Conservation (phyloP, 805 yeast genomes). For the Suhomyces tanzawaensis region DNA sequence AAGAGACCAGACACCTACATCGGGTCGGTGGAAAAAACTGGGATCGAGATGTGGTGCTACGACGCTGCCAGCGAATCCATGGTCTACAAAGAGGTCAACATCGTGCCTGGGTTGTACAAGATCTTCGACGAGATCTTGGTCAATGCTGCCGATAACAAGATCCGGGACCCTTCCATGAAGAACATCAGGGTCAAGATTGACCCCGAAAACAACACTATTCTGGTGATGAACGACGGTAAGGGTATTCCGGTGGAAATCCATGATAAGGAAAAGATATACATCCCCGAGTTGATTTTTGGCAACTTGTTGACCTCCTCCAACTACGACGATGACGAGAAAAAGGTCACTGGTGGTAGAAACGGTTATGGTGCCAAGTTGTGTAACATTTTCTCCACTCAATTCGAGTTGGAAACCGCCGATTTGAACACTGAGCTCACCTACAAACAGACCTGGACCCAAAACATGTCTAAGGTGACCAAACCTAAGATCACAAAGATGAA, state of each 20-base stretch:
- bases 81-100: constrained; percentile 60
- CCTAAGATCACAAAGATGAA: constrained; percentile 66
- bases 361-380: constrained; percentile 98
- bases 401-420: constrained; percentile 87
- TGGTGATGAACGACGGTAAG: constrained; percentile 86
- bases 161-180: constrained; percentile 89
- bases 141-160: constrained; percentile 98
- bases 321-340: constrained; percentile 91
- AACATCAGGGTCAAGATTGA: constrained; percentile 80
- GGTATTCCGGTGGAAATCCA: constrained; percentile 97
- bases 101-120: constrained; percentile 95
- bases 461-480: constrained; percentile 75
- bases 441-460: constrained; percentile 80
- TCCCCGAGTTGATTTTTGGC: constrained; percentile 96
- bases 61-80: constrained; percentile 47
- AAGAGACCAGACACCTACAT: constrained; percentile 97
- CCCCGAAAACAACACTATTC: constrained; percentile 68
- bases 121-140: constrained; percentile 96
- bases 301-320: constrained; percentile 91
- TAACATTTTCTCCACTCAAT: constrained; percentile 90
- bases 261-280: constrained; percentile 84
- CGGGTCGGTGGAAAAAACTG: constrained; percentile 86
- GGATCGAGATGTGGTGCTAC: constrained; percentile 80
- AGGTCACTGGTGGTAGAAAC: constrained; percentile 97
- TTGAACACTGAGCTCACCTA: constrained; percentile 58